A percentile compares a stretch with the other conserved stretches of the same genome.
Evolutionary conservation across 75 land plant species (phyloP).

Genomic region (Sequoiadendron giganteum): DNA sequence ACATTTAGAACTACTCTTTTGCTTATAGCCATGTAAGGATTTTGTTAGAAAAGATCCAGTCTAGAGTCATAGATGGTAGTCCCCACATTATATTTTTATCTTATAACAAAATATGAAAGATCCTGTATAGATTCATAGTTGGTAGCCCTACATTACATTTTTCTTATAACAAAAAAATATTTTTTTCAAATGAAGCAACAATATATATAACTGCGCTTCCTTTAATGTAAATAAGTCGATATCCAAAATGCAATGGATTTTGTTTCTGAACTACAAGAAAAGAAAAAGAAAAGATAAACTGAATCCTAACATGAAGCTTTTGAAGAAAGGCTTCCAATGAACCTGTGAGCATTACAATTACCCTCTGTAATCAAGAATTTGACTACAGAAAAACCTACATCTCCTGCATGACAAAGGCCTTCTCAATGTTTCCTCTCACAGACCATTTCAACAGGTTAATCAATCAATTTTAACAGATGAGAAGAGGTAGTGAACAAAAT

Average conservation of each 20-base stretch:
- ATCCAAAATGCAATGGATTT: not conserved
- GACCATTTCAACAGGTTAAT: not conserved
- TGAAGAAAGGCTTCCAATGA: not conserved
- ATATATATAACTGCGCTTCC: no score
- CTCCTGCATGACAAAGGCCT: not conserved
- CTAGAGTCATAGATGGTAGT: no score
- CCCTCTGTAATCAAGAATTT: not conserved
- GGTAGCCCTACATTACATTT: no score
- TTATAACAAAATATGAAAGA: no score
- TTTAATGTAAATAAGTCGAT: not conserved
- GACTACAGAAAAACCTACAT: not conserved
- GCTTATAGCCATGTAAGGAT: no score
- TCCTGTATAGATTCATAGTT: no score
- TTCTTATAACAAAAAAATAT: no score
- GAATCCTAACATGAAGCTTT: not conserved
- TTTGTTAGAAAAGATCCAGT: no score
- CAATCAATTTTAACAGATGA: slow-evolving; percentile 85
- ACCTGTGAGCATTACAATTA: not conserved
- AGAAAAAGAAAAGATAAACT: not conserved
- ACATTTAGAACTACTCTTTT: no score
- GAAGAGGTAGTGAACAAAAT: slow-evolving; percentile 81
- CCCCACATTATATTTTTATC: no score
- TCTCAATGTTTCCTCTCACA: not conserved
- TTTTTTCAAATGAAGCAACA: no score
- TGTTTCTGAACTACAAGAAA: not conserved